A percentile compares a stretch with the other conserved stretches of the same genome.
Evolutionary conservation across 2,329 filamentous ascomycete genomes (phyloP).

Genomic region (Stachybotrys chartarum): DNA sequence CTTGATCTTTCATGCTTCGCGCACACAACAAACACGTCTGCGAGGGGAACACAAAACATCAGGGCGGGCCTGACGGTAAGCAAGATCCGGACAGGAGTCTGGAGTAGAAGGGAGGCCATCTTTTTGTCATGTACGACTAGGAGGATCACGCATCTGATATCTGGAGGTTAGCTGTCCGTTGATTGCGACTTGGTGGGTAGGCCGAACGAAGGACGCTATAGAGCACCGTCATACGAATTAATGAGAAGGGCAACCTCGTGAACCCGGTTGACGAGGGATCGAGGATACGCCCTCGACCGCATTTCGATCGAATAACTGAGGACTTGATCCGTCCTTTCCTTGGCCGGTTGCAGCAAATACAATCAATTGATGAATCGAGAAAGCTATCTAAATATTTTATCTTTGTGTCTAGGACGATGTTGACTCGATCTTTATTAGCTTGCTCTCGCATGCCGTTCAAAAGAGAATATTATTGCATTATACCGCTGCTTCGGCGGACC

Average conservation of each 20-base stretch:
- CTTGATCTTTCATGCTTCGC: not conserved
- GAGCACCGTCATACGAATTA: not conserved
- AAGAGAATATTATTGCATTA: too few relatives aligned
- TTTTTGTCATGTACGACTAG: constrained; percentile 21
- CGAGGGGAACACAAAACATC: constrained; percentile 9
- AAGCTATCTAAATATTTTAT: too few relatives aligned
- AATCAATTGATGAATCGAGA: too few relatives aligned
- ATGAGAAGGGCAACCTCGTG: not conserved
- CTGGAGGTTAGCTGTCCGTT: not conserved
- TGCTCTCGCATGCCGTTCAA: too few relatives aligned
- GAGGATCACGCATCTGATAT: constrained; percentile 3
- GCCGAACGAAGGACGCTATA: not conserved
- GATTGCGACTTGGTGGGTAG: not conserved
- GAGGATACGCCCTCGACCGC: too few relatives aligned
- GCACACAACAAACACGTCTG: not conserved
- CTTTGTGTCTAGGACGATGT: too few relatives aligned
- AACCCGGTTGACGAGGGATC: not conserved
- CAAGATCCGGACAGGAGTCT: not conserved
- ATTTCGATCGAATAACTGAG: too few relatives aligned
- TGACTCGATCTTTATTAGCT: too few relatives aligned
- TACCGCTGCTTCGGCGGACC: too few relatives aligned
- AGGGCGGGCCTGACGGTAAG: not conserved
- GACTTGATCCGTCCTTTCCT: too few relatives aligned
- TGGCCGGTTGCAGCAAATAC: too few relatives aligned
- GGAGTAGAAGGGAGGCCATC: not conserved